phyloP scores from a whole-genome alignment of 768 basidiomycete species.

The Mrakia gelida region DNA sequence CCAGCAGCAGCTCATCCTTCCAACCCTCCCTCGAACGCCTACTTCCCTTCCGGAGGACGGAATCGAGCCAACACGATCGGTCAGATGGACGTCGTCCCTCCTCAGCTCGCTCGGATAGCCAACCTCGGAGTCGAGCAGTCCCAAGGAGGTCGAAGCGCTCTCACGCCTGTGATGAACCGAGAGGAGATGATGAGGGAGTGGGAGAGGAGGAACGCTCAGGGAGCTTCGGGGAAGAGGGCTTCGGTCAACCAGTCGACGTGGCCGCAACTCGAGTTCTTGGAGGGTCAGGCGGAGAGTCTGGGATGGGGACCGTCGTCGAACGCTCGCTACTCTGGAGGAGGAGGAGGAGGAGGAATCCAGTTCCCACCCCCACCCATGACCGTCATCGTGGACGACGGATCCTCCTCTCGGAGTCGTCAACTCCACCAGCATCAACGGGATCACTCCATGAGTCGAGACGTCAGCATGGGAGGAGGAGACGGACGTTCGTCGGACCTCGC shows the following conservation, averaged over 20 bases:
- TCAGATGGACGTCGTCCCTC: constrained; percentile 85
- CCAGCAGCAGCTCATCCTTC: constrained; percentile 29
- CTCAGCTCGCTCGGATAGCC: constrained; percentile 80
- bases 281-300: constrained; percentile 27
- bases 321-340: background rate
- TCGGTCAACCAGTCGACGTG: constrained; percentile 26
- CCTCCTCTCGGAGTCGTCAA: constrained; percentile 7
- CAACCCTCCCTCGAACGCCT: constrained; percentile 56
- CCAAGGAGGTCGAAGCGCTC: constrained; percentile 59
- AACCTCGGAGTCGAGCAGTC: constrained; percentile 65
- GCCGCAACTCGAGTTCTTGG: constrained; percentile 30
- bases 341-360: background rate
- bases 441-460: constrained; percentile 9
- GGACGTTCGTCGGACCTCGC: background rate
- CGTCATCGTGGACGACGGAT: constrained; percentile 20
- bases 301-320: constrained; percentile 15
- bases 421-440: background rate
- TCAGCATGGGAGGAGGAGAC: constrained; percentile 7
- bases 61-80: constrained; percentile 89
- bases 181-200: constrained; percentile 95
- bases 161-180: constrained; percentile 89
- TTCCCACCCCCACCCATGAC: constrained; percentile 17
- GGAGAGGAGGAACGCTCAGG: constrained; percentile 68
- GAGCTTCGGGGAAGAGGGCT: constrained; percentile 25
- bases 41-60: constrained; percentile 51